Evolutionary conservation across 1,284 basidiomycete species (phyloP).

Genomic region (Salmacisia buchloeana): DNA sequence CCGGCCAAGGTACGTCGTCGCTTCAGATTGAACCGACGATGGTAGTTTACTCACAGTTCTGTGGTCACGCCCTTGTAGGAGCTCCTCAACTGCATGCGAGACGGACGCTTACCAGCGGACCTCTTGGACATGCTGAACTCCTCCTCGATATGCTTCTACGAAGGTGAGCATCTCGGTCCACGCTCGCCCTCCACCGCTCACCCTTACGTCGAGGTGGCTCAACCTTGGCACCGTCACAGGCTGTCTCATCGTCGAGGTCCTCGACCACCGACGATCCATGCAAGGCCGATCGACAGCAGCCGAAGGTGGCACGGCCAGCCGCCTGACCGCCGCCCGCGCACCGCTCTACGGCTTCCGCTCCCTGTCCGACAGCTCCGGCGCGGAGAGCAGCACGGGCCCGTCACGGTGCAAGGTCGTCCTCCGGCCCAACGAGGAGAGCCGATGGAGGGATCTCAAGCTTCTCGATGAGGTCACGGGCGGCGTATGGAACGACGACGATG

Average conservation of each 20-base stretch:
- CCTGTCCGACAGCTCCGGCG: not conserved
- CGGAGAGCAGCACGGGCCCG: slow-evolving; percentile 13
- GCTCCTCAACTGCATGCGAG: slow-evolving; percentile 38
- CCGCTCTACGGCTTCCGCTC: not conserved
- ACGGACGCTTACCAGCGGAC: slow-evolving; percentile 42
- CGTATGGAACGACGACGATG: slow-evolving; percentile 44
- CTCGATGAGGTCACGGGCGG: slow-evolving; percentile 37
- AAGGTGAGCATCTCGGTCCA: slow-evolving; percentile 18
- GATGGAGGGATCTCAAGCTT: slow-evolving; percentile 43
- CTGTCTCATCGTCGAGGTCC: slow-evolving; percentile 44
- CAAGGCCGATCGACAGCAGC: not conserved
- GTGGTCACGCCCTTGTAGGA: slow-evolving; percentile 13
- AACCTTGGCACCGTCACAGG: slow-evolving; percentile 14
- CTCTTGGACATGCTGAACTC: slow-evolving; percentile 42
- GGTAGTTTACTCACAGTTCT: not conserved
- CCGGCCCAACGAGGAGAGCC: slow-evolving; percentile 36
- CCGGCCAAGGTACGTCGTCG: slow-evolving; percentile 29
- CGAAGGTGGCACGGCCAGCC: not conserved
- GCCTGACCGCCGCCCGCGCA: not conserved
- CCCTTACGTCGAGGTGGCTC: not conserved
- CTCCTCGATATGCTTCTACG: slow-evolving; percentile 40
- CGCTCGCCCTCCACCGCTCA: not conserved
- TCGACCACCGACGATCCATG: slow-evolving; percentile 32
- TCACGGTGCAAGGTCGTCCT: slow-evolving; percentile 26
- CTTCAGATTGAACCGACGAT: not conserved